Evolutionary conservation across 139 green algal species (phyloP).

Genomic region (Tetraselmis chui): DNA sequence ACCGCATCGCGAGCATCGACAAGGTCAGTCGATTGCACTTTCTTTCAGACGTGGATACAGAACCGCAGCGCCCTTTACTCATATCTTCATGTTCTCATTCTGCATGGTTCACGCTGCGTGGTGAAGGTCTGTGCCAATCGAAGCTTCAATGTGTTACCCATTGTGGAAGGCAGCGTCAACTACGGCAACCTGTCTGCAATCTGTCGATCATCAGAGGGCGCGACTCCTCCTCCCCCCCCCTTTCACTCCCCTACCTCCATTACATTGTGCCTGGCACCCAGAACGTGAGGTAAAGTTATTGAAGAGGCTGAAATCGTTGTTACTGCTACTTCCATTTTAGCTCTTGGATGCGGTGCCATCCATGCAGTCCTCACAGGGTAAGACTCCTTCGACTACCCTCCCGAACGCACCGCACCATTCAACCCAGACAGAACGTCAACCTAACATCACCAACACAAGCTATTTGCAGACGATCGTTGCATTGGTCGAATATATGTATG

Average conservation of each 20-base stretch:
- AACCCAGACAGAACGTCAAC: no score
- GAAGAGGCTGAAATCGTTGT: background rate
- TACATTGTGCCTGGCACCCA: background rate
- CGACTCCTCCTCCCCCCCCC: background rate
- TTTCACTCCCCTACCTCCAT: background rate
- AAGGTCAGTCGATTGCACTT: no score
- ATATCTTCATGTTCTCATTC: no score
- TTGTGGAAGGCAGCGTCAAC: constrained; percentile 54
- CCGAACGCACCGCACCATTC: constrained; percentile 16
- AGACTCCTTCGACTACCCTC: constrained; percentile 1
- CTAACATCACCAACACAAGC: no score
- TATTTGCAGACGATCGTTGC: no score
- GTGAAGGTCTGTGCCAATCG: constrained; percentile 15
- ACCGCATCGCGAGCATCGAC: background rate
- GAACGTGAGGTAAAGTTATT: background rate
- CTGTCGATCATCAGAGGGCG: constrained; percentile 59
- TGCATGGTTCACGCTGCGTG: no score
- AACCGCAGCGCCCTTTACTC: no score
- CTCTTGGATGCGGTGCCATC: constrained; percentile 54
- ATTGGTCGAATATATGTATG: no score
- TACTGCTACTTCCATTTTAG: no score
- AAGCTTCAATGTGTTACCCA: constrained; percentile 43
- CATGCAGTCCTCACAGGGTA: constrained; percentile 47
- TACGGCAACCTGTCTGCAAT: constrained; percentile 71
- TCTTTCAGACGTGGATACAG: no score